These are phyloP conservation scores for Sclerotinia subarctica DNA, from an alignment of 2,329 filamentous ascomycete species.

Conservation along the genomic window DNA sequence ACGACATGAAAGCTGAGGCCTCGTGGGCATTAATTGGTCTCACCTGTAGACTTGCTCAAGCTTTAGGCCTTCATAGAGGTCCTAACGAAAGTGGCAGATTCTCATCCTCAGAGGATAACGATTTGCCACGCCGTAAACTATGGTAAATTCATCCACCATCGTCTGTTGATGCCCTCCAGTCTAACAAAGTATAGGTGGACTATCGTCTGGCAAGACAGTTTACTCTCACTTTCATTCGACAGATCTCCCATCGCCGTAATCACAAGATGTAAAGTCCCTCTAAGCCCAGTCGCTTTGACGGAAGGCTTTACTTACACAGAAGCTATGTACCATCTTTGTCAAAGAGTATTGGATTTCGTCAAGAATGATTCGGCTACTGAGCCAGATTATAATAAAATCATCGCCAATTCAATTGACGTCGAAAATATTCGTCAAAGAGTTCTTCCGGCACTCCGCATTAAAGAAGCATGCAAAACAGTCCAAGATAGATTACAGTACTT, in stretches of 20 bases:
- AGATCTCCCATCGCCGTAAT: slow-evolving; percentile 59
- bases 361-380: slow-evolving; percentile 32
- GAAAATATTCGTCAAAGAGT: slow-evolving; percentile 44
- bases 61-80: slow-evolving; percentile 54
- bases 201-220: slow-evolving; percentile 63
- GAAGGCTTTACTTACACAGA: slow-evolving; percentile 59
- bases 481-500: slow-evolving; percentile 62
- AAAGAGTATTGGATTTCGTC: slow-evolving; percentile 51
- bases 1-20: slow-evolving; percentile 68
- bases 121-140: slow-evolving; percentile 35
- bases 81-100: slow-evolving; percentile 32
- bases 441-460: slow-evolving; percentile 53
- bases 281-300: slow-evolving; percentile 50
- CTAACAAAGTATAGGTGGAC: slow-evolving; percentile 48
- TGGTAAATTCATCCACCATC: slow-evolving; percentile 29
- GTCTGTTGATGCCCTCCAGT: background rate
- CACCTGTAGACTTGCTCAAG: slow-evolving; percentile 63
- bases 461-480: slow-evolving; percentile 61
- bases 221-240: slow-evolving; percentile 65
- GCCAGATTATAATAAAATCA: slow-evolving; percentile 45
- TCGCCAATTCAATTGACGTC: slow-evolving; percentile 54
- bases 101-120: slow-evolving; percentile 34
- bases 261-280: slow-evolving; percentile 45
- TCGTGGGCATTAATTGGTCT: slow-evolving; percentile 64
- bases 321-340: slow-evolving; percentile 62